Conservation (phyloP, 108 stramenopile species). For the Schizochytrium sp. region DNA sequence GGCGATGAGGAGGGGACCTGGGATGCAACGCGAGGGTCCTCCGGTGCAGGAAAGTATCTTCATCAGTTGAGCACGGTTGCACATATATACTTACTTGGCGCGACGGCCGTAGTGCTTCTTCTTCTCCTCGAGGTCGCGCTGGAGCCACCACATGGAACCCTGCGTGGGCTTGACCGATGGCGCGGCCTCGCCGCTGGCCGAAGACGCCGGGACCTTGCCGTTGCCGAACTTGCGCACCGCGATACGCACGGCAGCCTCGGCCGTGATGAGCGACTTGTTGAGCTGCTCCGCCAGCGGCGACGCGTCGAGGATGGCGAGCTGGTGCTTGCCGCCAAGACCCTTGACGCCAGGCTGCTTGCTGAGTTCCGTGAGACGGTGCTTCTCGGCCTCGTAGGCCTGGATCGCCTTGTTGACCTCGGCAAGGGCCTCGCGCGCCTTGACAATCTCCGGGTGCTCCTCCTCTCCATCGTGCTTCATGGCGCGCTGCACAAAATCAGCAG, state of each 20-base stretch:
- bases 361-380: neutral
- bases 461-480: neutral
- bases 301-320: constrained; percentile 12
- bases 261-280: constrained; percentile 21
- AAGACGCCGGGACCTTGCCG: neutral
- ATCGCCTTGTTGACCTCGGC: constrained; percentile 11
- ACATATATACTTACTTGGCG: neutral
- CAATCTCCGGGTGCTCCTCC: constrained; percentile 10
- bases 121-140: constrained; percentile 21
- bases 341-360: constrained; percentile 3
- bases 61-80: neutral
- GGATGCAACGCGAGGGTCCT: too few species aligned
- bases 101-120: neutral
- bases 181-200: neutral
- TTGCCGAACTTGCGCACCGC: constrained; percentile 5
- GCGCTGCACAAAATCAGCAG: neutral
- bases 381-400: constrained; percentile 18
- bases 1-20: too few species aligned
- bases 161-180: neutral
- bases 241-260: constrained; percentile 3
- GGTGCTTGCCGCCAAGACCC: constrained; percentile 15
- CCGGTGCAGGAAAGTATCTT: too few species aligned
- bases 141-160: constrained; percentile 4
- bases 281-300: constrained; percentile 2
- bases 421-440: constrained; percentile 3